Conservation (phyloP, 441 rosid genomes). For the Dalechampia spathulata region DNA sequence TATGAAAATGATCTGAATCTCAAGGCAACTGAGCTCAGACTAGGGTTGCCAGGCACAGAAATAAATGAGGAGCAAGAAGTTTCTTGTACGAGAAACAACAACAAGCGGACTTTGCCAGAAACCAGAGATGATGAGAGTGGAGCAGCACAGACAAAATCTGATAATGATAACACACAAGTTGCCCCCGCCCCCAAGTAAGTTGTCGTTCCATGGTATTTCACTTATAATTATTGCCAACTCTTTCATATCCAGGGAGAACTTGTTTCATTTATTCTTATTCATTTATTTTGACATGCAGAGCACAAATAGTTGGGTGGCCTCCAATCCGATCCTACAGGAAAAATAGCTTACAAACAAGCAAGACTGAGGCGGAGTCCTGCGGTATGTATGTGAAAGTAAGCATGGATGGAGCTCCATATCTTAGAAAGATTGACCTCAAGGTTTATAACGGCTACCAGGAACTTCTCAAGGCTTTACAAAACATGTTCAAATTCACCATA, state of each 20-base stretch:
- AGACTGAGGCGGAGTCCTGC: conserved; percentile 35
- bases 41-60: conserved; percentile 70
- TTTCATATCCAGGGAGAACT: not conserved
- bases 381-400: conserved; percentile 51
- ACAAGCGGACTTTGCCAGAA: conserved; percentile 58
- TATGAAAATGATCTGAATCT: conserved; percentile 53
- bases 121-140: conserved; percentile 14
- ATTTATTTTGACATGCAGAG: conserved; percentile 47
- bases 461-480: conserved; percentile 43
- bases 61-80: conserved; percentile 24
- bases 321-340: conserved; percentile 72
- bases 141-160: conserved; percentile 19
- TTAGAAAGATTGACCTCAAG: conserved; percentile 51
- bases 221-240: no score
- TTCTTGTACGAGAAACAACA: conserved; percentile 40
- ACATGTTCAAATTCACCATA: no score
- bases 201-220: no score
- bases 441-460: conserved; percentile 35
- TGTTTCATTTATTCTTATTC: not conserved
- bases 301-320: conserved; percentile 89
- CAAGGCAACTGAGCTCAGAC: conserved; percentile 73
- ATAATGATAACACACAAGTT: conserved; percentile 19
- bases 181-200: conserved; percentile 67
- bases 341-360: conserved; percentile 48
- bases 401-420: conserved; percentile 63